A percentile compares a stretch with the other conserved stretches of the same genome.
phyloP scores from a whole-genome alignment of 2,329 filamentous ascomycete genomes.

The Sporothrix variecibatus region DNA sequence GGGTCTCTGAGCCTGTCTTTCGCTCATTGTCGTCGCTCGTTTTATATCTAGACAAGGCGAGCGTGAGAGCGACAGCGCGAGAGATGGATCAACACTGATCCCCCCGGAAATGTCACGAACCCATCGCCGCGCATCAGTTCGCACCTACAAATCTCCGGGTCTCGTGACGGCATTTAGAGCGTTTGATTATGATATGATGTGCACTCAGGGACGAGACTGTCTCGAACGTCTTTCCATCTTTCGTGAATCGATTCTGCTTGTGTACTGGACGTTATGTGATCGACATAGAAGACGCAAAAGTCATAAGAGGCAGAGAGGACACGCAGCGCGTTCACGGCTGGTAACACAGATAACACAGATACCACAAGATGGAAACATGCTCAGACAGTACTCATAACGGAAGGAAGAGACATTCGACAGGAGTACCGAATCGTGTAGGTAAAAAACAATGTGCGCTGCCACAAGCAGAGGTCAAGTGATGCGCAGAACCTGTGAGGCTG shows the following conservation, averaged over 20 bases:
- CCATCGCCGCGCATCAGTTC: neutral
- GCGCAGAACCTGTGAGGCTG: slow-evolving; percentile 9
- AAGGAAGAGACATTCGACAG: neutral
- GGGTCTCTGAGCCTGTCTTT: neutral
- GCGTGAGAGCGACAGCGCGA: neutral
- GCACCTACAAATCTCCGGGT: neutral
- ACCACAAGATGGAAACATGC: neutral
- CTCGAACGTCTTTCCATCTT: neutral
- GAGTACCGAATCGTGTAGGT: neutral
- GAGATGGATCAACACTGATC: neutral
- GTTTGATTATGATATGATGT: neutral
- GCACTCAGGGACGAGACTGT: neutral
- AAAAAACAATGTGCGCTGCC: neutral
- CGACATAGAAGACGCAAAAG: neutral
- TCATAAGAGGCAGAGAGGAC: neutral
- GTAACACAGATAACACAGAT: neutral
- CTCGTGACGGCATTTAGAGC: neutral
- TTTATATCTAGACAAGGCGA: neutral
- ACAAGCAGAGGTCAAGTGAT: slow-evolving; percentile 18
- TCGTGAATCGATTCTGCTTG: neutral
- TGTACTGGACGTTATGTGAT: neutral
- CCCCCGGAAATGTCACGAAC: slow-evolving; percentile 1
- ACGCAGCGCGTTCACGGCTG: neutral
- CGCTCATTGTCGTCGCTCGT: neutral
- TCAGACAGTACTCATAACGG: neutral